Evolutionary conservation across 2,329 filamentous ascomycete genomes (phyloP).

Genomic region (Calonectria hawksworthii): DNA sequence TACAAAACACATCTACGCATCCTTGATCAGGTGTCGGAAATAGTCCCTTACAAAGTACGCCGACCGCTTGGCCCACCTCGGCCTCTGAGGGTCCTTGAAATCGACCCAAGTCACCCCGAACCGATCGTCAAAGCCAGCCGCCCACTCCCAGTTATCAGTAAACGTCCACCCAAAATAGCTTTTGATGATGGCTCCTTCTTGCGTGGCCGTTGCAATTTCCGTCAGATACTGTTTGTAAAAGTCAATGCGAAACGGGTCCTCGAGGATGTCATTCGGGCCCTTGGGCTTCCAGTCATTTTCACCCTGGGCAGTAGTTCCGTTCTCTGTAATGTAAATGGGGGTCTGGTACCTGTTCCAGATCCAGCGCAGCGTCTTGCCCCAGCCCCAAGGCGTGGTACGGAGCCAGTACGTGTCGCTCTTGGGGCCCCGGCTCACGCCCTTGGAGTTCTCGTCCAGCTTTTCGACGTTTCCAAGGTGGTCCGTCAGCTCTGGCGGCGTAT

Average conservation of each 20-base stretch:
- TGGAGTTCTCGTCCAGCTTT: conserved; percentile 51
- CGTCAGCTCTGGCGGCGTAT: conserved; percentile 51
- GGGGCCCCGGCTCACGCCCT: conserved; percentile 49
- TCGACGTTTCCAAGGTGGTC: conserved; percentile 58
- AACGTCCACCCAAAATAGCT: conserved; percentile 59
- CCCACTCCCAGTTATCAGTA: conserved; percentile 61
- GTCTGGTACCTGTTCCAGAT: conserved; percentile 56
- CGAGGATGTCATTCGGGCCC: conserved; percentile 49
- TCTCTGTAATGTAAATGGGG: conserved; percentile 60
- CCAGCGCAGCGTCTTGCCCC: conserved; percentile 55
- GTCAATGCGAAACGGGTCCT: conserved; percentile 55
- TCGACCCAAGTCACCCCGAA: conserved; percentile 59
- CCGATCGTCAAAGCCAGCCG: conserved; percentile 55
- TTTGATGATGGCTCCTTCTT: conserved; percentile 55
- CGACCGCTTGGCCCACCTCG: conserved; percentile 41
- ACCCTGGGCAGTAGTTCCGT: conserved; percentile 57
- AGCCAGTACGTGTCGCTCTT: conserved; percentile 58
- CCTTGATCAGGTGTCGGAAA: conserved; percentile 33
- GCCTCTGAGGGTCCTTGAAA: conserved; percentile 41
- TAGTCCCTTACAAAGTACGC: conserved; percentile 40
- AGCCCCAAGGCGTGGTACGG: conserved; percentile 54
- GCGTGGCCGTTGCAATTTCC: conserved; percentile 53
- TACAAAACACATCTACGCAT: conserved; percentile 17
- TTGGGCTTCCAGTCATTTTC: conserved; percentile 52
- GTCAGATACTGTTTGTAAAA: conserved; percentile 56